Conservation (phyloP, 352 stramenopile species). For the Lagenidium giganteum region DNA sequence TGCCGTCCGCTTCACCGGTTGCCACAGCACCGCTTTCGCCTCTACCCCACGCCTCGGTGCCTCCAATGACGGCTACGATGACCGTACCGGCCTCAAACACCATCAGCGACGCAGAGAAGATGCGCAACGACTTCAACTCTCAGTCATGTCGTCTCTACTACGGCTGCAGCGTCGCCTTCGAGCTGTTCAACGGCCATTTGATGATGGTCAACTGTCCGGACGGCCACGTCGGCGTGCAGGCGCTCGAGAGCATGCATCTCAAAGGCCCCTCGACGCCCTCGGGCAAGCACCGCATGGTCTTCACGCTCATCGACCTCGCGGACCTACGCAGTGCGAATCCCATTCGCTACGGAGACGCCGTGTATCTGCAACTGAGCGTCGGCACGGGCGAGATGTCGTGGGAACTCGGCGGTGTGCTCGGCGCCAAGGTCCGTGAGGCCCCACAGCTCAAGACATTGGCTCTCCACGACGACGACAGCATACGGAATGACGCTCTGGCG, state of each 20-base stretch:
- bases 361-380: constrained; percentile 72
- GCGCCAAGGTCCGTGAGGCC: constrained; percentile 67
- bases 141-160: constrained; percentile 56
- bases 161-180: constrained; percentile 58
- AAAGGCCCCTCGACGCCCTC: constrained; percentile 11
- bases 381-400: constrained; percentile 59
- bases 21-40: background rate
- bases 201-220: constrained; percentile 65
- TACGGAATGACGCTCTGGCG: constrained; percentile 40
- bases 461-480: constrained; percentile 32
- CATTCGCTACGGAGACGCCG: constrained; percentile 68
- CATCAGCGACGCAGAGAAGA: constrained; percentile 39
- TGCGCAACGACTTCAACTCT: constrained; percentile 73
- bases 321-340: constrained; percentile 60
- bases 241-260: constrained; percentile 52
- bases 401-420: constrained; percentile 70
- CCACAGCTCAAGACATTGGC: constrained; percentile 64
- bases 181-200: constrained; percentile 73
- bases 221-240: constrained; percentile 50
- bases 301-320: constrained; percentile 61
- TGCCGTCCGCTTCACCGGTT: constrained; percentile 7
- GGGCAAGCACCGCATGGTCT: constrained; percentile 55
- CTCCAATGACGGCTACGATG: constrained; percentile 3
- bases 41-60: background rate
- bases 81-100: background rate